Percentiles rank a stretch among this genome's conserved stretches.
Evolutionary conservation across 345 rosid genomes (phyloP).

Genomic region (Cardamine chenopodiifolia): DNA sequence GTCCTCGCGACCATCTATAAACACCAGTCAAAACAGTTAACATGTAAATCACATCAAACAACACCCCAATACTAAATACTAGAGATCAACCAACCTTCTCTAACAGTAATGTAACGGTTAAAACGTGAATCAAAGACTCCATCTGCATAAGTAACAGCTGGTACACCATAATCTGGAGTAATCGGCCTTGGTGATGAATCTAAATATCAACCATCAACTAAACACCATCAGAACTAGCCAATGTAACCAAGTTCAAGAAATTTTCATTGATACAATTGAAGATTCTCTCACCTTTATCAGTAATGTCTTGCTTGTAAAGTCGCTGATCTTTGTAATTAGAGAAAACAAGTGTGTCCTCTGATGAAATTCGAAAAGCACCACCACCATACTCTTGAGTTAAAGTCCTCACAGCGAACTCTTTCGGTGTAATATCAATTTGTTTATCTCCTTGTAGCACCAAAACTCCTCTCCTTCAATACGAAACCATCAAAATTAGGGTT

Average conservation of each 20-base stretch:
- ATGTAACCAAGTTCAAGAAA: background rate
- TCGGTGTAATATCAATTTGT: conserved; percentile 72
- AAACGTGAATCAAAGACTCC: conserved; percentile 78
- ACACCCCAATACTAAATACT: conserved; percentile 28
- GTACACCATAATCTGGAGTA: conserved; percentile 80
- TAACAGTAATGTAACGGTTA: conserved; percentile 68
- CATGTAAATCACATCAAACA: conserved; percentile 1
- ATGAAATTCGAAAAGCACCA: conserved; percentile 72
- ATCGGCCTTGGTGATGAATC: conserved; percentile 66
- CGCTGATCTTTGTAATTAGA: conserved; percentile 90
- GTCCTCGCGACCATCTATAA: conserved; percentile 66
- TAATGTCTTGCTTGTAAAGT: conserved; percentile 61
- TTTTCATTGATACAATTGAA: background rate
- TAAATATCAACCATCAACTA: conserved; percentile 36
- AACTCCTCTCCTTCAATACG: conserved; percentile 64
- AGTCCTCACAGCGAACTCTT: conserved; percentile 77
- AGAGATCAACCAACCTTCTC: conserved; percentile 61
- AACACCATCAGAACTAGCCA: conserved; percentile 19
- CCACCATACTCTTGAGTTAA: conserved; percentile 94
- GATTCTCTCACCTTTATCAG: conserved; percentile 48
- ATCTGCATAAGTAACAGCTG: conserved; percentile 74
- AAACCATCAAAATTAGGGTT: background rate
- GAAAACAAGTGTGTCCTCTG: conserved; percentile 65
- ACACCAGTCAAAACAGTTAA: conserved; percentile 13
- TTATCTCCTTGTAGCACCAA: conserved; percentile 65